Evolutionary conservation across 2,329 filamentous ascomycete genomes (phyloP).

Genomic region (Aspergillus sp.): DNA sequence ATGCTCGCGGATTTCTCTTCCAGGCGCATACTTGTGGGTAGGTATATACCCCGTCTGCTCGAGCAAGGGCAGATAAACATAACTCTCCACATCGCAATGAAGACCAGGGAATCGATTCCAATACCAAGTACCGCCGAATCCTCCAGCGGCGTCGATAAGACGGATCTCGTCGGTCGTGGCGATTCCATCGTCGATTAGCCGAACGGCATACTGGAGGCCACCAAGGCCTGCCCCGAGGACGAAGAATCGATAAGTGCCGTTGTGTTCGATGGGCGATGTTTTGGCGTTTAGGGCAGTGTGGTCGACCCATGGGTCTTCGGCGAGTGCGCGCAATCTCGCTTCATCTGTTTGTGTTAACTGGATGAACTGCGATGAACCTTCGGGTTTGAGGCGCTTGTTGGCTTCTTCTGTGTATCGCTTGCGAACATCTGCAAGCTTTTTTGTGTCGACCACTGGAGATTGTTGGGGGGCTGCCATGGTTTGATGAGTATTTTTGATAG

Average conservation of each 20-base stretch:
- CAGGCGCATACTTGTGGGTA: constrained; percentile 4
- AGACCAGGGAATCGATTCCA: constrained; percentile 52
- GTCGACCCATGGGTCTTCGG: background rate
- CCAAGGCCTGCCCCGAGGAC: background rate
- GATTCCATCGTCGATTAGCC: background rate
- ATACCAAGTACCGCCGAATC: constrained; percentile 39
- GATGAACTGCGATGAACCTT: background rate
- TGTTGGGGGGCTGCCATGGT: background rate
- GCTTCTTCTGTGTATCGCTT: background rate
- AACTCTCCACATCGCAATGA: constrained; percentile 59
- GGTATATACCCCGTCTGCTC: constrained; percentile 18
- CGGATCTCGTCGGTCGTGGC: background rate
- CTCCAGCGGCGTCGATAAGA: background rate
- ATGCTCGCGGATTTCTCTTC: constrained; percentile 11
- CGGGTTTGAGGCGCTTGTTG: background rate
- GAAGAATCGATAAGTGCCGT: background rate
- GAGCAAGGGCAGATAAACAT: constrained; percentile 24
- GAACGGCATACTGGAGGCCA: background rate
- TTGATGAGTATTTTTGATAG: background rate
- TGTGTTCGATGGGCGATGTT: background rate
- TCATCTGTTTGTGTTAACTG: background rate
- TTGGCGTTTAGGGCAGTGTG: background rate
- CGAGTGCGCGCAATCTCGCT: background rate
- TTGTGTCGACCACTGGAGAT: background rate
- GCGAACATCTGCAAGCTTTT: background rate